Conservation (phyloP, 306 rosid species). For the Cicer arietinum region DNA sequence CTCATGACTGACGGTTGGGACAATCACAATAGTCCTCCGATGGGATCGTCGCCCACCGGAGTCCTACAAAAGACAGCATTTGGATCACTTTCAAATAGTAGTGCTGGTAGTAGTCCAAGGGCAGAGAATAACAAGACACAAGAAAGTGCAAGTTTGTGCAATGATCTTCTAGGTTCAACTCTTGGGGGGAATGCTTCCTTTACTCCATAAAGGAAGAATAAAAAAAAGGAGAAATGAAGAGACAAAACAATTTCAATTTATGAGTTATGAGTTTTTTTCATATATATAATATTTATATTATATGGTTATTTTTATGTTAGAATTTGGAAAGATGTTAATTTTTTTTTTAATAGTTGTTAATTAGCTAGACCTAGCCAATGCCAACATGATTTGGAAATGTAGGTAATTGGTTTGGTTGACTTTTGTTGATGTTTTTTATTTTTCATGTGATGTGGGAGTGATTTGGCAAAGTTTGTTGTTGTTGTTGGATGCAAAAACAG, state of each 20-base stretch:
- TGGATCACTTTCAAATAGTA: conserved; percentile 85
- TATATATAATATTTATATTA: conserved; percentile 33
- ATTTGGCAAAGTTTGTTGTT: conserved; percentile 18
- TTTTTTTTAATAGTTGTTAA: neutral
- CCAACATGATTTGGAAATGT: conserved; percentile 40
- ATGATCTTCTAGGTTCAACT: conserved; percentile 63
- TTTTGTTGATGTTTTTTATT: conserved; percentile 3
- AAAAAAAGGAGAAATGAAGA: neutral
- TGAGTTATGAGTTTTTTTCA: conserved; percentile 19
- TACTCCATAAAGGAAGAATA: conserved; percentile 21
- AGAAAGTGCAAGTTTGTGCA: conserved; percentile 76
- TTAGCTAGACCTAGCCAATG: neutral
- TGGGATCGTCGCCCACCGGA: conserved; percentile 91
- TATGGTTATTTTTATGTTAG: conserved; percentile 32
- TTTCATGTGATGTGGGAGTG: conserved; percentile 30
- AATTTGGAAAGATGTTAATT: conserved; percentile 41
- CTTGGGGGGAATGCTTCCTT: conserved; percentile 52
- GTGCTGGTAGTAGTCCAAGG: conserved; percentile 92
- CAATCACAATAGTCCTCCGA: conserved; percentile 68
- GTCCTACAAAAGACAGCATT: conserved; percentile 78
- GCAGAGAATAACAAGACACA: conserved; percentile 66
- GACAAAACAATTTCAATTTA: conserved; percentile 27
- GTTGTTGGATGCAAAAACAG: neutral
- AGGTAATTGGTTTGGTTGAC: conserved; percentile 35
- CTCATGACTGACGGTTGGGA: conserved; percentile 84